Evolutionary conservation across 192 early-diverging fungal species (phyloP), one percentile per base, ranked within the genome.

Genomic region (Coemansia sp.): DNA sequence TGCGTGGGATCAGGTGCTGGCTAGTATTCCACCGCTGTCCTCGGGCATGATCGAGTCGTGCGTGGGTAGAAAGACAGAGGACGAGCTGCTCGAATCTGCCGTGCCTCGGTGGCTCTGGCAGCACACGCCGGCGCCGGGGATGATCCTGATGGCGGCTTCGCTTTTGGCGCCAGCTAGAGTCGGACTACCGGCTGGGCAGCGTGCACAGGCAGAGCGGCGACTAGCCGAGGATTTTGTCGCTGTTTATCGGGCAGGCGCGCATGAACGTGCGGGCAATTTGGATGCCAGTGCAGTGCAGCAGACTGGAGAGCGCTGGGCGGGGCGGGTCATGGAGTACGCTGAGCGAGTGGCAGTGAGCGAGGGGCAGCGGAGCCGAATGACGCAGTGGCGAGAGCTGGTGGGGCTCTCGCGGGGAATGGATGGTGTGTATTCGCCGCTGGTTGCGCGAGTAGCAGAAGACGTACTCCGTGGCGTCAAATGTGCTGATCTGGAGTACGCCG

Each of bases 1-100:
- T 3, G 81, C 73, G 12, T 84, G 81, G 81, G 77, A 84, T 58
- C 71, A 74, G 18, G 74, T 84, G 18, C 68, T 84, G 20, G 44
- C 70, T 1, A 70, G 66, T 6, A 84, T 84, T 41, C 81, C 77
- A 9, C 46, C 58, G 16, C 60, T 79, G 62, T 44, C 69, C 1
- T 13, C 62, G 10, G 41, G 50, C 52, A 72, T 68, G 66, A 41
- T 73, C 15, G 70, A 61, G 52, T 46, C 24, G n/a, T 64, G 47
- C 29, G 64, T 31, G 24, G 4, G 12, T 6, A 29, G 27, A 41
- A 64, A 13, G 39, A n/a, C 24, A 24, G 41, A 33, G 10, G 39
- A 22, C 13, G 43, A 62, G 18, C 10, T 24, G 4, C 20, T 62
- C 7, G 65, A 61, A 39, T 60, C 24, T 7, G 27, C 20, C 1